A percentile compares a stretch with the other conserved stretches of the same genome.
Evolutionary conservation across 352 stramenopile genomes (phyloP).

Genomic region (Pythium plurisporium): DNA sequence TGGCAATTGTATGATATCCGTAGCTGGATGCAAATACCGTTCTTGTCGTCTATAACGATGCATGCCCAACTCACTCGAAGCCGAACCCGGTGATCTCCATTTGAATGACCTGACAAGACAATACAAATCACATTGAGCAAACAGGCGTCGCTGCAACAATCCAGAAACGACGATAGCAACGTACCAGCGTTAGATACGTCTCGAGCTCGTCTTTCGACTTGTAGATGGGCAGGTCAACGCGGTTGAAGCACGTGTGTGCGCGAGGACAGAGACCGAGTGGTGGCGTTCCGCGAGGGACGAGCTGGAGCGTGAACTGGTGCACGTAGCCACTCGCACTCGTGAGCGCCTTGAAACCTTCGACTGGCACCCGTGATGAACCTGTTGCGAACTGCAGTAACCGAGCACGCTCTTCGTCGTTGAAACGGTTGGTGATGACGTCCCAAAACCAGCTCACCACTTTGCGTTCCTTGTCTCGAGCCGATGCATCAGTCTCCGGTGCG

Average conservation of each 20-base stretch:
- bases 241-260: constrained; percentile 85
- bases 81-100: constrained; percentile 43
- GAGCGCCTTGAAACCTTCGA: constrained; percentile 76
- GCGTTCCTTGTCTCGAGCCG: constrained; percentile 31
- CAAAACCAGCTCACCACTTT: constrained; percentile 72
- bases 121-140: neutral
- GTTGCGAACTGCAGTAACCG: constrained; percentile 74
- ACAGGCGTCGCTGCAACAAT: neutral
- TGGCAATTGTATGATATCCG: too few species aligned
- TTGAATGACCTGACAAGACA: constrained; percentile 22
- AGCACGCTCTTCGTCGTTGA: constrained; percentile 64
- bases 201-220: constrained; percentile 62
- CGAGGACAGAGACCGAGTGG: constrained; percentile 52
- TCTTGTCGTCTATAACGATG: too few species aligned
- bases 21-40: too few species aligned
- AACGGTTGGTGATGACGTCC: constrained; percentile 39
- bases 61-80: constrained; percentile 52
- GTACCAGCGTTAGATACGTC: constrained; percentile 70
- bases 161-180: neutral
- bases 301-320: constrained; percentile 75
- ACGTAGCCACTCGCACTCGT: constrained; percentile 80
- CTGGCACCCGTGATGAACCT: constrained; percentile 69
- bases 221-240: constrained; percentile 74
- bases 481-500: constrained; percentile 29
- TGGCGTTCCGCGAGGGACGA: constrained; percentile 45